Evolutionary conservation across 2,329 filamentous ascomycete species (phyloP).

Genomic region (Penicillium verrucosum): DNA sequence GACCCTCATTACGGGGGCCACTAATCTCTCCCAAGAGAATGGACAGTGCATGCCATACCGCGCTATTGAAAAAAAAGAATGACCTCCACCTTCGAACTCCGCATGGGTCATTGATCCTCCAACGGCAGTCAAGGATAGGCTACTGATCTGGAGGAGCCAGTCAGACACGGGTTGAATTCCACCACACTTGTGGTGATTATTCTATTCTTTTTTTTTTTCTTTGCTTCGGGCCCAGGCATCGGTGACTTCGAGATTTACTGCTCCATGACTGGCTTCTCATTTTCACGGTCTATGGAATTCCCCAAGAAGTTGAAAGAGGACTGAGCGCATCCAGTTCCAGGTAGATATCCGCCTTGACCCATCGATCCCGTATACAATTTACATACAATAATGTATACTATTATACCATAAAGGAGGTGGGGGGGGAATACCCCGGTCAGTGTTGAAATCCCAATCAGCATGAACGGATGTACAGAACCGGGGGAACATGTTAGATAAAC

Average conservation of each 20-base stretch:
- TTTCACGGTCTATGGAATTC: background rate
- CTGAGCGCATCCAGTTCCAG: slow-evolving; percentile 2
- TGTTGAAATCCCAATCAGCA: slow-evolving; percentile 13
- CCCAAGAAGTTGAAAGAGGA: background rate
- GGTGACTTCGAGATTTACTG: background rate
- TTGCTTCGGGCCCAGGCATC: background rate
- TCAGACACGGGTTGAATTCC: background rate
- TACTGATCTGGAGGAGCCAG: slow-evolving; percentile 3
- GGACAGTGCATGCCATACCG: slow-evolving; percentile 1
- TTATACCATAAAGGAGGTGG: background rate
- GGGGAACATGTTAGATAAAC: slow-evolving; percentile 2
- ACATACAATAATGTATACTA: background rate
- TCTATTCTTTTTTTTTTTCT: background rate
- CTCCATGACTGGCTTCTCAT: background rate
- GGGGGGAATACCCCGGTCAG: background rate
- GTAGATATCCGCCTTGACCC: slow-evolving; percentile 2
- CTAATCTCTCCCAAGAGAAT: background rate
- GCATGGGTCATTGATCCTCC: slow-evolving; percentile 4
- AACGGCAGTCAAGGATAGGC: slow-evolving; percentile 10
- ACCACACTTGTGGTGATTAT: background rate
- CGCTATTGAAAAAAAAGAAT: slow-evolving; percentile 9
- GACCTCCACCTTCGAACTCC: background rate
- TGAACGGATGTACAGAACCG: slow-evolving; percentile 13
- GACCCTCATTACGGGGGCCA: background rate
- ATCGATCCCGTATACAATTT: background rate